Conservation (phyloP, 176 grass and related monocot genomes). For the Phragmites australis region DNA sequence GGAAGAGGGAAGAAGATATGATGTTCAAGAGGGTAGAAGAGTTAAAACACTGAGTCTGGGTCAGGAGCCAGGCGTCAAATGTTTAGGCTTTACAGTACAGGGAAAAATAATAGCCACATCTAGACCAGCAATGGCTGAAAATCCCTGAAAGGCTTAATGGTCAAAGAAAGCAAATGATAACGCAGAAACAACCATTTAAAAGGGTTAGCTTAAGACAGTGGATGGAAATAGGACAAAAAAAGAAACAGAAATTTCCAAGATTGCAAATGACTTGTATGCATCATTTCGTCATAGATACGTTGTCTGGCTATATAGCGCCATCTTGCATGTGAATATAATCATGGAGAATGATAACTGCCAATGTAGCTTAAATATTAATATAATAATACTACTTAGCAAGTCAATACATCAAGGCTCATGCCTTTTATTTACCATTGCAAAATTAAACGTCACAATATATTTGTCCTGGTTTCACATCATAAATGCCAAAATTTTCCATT, state of each 20-base stretch:
- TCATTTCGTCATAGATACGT: background rate
- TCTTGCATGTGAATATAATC: conserved; percentile 15
- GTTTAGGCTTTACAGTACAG: background rate
- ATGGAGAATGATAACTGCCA: conserved; percentile 5
- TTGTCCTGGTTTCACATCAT: background rate
- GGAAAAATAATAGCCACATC: background rate
- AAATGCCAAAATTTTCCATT: background rate
- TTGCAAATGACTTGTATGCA: background rate
- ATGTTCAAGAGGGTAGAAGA: background rate
- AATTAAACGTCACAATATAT: background rate
- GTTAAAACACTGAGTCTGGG: background rate
- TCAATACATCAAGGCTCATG: background rate
- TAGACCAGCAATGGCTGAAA: background rate
- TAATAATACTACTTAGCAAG: background rate
- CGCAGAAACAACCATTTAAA: background rate
- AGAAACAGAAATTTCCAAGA: background rate
- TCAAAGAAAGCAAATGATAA: background rate
- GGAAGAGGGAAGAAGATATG: background rate
- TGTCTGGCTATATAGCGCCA: background rate
- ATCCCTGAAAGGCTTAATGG: background rate
- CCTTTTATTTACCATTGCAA: background rate
- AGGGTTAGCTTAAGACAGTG: background rate
- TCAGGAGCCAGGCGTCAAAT: background rate
- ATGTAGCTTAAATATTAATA: background rate
- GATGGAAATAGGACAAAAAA: background rate